Conservation (phyloP, 805 yeast genomes). For the Kluyveromyces dobzhanskii region DNA sequence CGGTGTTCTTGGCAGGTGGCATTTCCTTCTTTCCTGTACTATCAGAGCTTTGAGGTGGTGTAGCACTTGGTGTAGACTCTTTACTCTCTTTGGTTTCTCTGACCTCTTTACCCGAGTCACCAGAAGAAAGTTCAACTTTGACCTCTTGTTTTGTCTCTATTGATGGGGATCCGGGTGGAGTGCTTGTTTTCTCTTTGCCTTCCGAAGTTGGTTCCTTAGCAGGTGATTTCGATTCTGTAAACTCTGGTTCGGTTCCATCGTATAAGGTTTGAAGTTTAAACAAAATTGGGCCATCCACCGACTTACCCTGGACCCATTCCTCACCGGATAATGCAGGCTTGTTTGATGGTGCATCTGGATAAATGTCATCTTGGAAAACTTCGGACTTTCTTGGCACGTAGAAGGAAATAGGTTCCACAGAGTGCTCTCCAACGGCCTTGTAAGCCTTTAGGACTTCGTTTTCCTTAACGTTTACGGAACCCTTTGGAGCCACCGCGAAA, state of each 20-base stretch:
- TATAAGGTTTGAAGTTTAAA: constrained; percentile 67
- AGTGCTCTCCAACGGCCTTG: constrained; percentile 80
- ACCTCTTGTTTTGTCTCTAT: not conserved
- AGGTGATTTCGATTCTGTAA: constrained; percentile 10
- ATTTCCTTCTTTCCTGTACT: not conserved
- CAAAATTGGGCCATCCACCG: constrained; percentile 74
- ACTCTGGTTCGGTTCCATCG: constrained; percentile 60
- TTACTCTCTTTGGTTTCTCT: not conserved
- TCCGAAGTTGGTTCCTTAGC: not conserved
- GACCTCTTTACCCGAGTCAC: not conserved
- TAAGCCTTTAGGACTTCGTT: constrained; percentile 77
- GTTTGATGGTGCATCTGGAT: constrained; percentile 81
- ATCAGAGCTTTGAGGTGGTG: not conserved
- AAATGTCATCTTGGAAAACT: constrained; percentile 85
- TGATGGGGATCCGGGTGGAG: not conserved
- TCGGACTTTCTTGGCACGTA: constrained; percentile 92
- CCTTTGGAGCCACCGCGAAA: constrained; percentile 80
- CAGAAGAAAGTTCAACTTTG: not conserved
- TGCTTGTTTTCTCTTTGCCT: not conserved
- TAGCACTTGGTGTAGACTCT: not conserved
- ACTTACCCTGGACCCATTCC: constrained; percentile 76
- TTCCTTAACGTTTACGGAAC: constrained; percentile 66
- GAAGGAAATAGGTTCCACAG: constrained; percentile 86
- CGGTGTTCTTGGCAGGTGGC: constrained; percentile 3
- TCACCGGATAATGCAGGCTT: constrained; percentile 70